A percentile compares a stretch with the other conserved stretches of the same genome.
These are phyloP conservation scores for Turnera subulata DNA, from an alignment of 345 rosid genomes.

Conservation along the genomic window DNA sequence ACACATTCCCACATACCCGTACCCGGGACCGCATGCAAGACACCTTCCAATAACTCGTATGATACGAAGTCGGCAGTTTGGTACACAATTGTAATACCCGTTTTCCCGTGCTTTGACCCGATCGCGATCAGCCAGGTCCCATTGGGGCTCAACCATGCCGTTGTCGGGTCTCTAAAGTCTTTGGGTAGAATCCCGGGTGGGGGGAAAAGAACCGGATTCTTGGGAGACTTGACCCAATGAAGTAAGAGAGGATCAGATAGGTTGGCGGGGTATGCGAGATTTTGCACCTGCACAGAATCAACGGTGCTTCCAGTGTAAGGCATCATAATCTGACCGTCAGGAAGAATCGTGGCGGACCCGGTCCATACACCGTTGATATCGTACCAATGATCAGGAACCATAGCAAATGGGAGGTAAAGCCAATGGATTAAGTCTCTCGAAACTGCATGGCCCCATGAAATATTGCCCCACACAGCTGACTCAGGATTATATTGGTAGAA, in stretches of 20 bases:
- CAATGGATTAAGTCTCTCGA: conserved; percentile 87
- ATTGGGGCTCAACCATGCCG: conserved; percentile 64
- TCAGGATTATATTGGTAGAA: conserved; percentile 94
- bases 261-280: conserved; percentile 80
- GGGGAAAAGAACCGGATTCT: conserved; percentile 72
- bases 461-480: conserved; percentile 91
- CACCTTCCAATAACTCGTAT: conserved; percentile 36
- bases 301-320: conserved; percentile 77
- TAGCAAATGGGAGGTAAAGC: conserved; percentile 77
- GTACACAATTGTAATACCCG: conserved; percentile 68
- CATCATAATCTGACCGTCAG: conserved; percentile 60
- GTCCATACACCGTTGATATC: conserved; percentile 87
- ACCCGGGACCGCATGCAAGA: conserved; percentile 64
- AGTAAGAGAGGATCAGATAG: conserved; percentile 80
- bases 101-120: conserved; percentile 55
- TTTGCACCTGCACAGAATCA: conserved; percentile 67
- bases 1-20: conserved; percentile 99
- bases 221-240: conserved; percentile 68
- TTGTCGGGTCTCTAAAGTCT: conserved; percentile 89
- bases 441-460: conserved; percentile 95
- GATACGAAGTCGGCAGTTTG: conserved; percentile 55
- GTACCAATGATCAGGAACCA: conserved; percentile 71
- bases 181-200: conserved; percentile 53
- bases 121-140: conserved; percentile 66
- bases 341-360: conserved; percentile 80